Percentiles rank a stretch among this genome's conserved stretches.
Evolutionary conservation across 2,329 filamentous ascomycete genomes (phyloP).

Genomic region (Bipolaris sorokiniana): DNA sequence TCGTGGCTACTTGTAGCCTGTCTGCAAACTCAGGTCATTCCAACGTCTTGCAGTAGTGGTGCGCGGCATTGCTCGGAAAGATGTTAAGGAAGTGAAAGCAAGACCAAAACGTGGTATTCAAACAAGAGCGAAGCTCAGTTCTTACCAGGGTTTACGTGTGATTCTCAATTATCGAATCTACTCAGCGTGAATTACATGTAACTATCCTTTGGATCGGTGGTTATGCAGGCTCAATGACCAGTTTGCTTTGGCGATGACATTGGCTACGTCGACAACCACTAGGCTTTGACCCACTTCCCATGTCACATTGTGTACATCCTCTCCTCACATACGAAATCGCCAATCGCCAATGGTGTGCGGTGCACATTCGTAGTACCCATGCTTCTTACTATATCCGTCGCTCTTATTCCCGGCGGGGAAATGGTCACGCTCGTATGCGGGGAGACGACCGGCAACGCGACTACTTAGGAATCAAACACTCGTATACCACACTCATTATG

Average conservation of each 20-base stretch:
- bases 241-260: not conserved
- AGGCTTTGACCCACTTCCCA: slow-evolving; percentile 2
- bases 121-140: too few species aligned
- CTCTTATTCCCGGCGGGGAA: slow-evolving; percentile 8
- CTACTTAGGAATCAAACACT: not conserved
- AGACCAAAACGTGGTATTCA: too few species aligned
- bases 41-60: too few species aligned
- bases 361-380: not conserved
- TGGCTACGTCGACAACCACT: not conserved
- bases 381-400: not conserved
- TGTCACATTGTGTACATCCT: not conserved
- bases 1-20: too few species aligned
- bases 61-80: too few species aligned
- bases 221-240: not conserved
- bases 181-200: not conserved
- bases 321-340: not conserved
- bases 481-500: slow-evolving; percentile 16
- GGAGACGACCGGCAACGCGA: not conserved
- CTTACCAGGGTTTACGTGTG: too few species aligned
- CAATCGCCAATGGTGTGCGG: slow-evolving; percentile 2
- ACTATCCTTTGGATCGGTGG: not conserved
- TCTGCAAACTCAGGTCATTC: too few species aligned
- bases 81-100: too few species aligned
- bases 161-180: not conserved
- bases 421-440: not conserved